phyloP scores from a whole-genome alignment of 768 basidiomycete genomes.

The Lentinula boryana region DNA sequence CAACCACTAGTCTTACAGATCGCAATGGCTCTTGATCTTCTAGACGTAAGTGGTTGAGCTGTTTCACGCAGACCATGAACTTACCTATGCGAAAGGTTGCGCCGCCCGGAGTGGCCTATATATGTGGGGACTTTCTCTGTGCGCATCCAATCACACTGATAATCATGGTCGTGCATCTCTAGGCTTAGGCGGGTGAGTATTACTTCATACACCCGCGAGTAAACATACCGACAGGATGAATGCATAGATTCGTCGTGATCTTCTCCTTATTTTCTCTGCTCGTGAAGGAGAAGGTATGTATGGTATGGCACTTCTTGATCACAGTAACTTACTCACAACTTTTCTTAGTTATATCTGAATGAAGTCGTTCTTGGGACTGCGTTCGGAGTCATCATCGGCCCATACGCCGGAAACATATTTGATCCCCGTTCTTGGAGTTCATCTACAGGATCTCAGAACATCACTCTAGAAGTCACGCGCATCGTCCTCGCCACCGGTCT shows the following conservation, averaged over 20 bases:
- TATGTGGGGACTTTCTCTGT: constrained; percentile 23
- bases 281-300: constrained; percentile 69
- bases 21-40: neutral
- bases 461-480: constrained; percentile 86
- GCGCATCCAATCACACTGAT: neutral
- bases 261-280: constrained; percentile 82
- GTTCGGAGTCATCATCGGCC: constrained; percentile 58
- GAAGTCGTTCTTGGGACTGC: constrained; percentile 90
- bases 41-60: neutral
- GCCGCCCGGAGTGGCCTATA: constrained; percentile 49
- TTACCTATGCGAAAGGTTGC: constrained; percentile 38
- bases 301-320: neutral
- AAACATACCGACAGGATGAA: neutral
- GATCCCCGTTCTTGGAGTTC: constrained; percentile 71
- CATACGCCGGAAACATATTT: constrained; percentile 64
- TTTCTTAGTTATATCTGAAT: constrained; percentile 69
- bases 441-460: constrained; percentile 31
- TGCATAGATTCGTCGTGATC: constrained; percentile 25
- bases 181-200: constrained; percentile 6
- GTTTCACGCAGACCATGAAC: constrained; percentile 13
- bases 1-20: no score
- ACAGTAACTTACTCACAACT: neutral
- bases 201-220: neutral
- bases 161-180: neutral
- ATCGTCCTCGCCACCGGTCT: constrained; percentile 87